Percentiles rank a stretch among this genome's conserved stretches.
Evolutionary conservation across 257 asterid genomes (phyloP).

Genomic region (Striga asiatica): DNA sequence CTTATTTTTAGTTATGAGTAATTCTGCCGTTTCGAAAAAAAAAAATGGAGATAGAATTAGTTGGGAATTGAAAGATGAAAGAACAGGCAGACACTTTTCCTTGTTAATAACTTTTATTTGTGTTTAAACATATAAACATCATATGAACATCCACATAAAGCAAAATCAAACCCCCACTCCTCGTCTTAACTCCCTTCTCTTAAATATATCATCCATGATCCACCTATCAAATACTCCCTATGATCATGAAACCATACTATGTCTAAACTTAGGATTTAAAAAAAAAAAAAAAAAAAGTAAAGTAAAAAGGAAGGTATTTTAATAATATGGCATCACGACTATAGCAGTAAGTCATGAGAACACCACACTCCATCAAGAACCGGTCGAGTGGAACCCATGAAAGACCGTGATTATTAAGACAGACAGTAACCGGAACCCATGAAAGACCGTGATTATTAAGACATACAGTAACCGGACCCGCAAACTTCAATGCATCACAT

Average conservation of each 20-base stretch:
- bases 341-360: constrained; percentile 15
- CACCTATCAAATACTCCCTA: constrained; percentile 33
- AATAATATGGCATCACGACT: constrained; percentile 30
- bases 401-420: neutral
- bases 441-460: too few species aligned
- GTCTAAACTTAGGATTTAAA: constrained; percentile 29
- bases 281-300: constrained; percentile 1
- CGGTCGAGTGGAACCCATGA: neutral
- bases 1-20: too few species aligned
- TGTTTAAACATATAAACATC: constrained; percentile 35
- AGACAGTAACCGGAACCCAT: too few species aligned
- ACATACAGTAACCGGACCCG: too few species aligned
- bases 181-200: constrained; percentile 22
- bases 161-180: constrained; percentile 18
- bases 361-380: constrained; percentile 2
- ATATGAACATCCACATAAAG: constrained; percentile 34
- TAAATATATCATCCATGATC: constrained; percentile 30
- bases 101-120: too few species aligned
- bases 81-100: too few species aligned
- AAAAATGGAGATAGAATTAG: too few species aligned
- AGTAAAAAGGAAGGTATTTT: constrained; percentile 26
- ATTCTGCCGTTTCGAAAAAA: too few species aligned
- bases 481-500: constrained; percentile 68
- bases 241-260: constrained; percentile 29
- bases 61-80: too few species aligned